Percentiles rank a stretch among this genome's conserved stretches.
Evolutionary conservation across 495 filamentous ascomycete genomes (phyloP).

Genomic region (Friedmanniomyces endolithicus): DNA sequence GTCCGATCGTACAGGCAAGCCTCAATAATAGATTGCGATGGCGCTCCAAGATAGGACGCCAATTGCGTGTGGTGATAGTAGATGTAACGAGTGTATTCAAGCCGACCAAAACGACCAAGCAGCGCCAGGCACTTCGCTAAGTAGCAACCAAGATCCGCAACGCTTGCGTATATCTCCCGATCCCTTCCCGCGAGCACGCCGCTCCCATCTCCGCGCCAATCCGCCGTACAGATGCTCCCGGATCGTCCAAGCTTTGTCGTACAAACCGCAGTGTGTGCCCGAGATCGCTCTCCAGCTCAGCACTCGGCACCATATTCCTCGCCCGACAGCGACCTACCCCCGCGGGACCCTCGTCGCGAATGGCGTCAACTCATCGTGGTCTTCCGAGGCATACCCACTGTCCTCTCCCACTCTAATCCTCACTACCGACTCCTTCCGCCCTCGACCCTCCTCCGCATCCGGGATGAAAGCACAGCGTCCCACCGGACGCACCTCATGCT

Average conservation of each 20-base stretch:
- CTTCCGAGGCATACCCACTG: slow-evolving; percentile 10
- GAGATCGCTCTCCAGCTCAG: neutral
- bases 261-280: neutral
- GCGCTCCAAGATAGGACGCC: too few relatives aligned
- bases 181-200: neutral
- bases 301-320: neutral
- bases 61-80: too few relatives aligned
- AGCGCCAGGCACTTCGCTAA: neutral
- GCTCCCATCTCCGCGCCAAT: neutral
- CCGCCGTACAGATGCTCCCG: neutral
- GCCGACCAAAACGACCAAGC: neutral
- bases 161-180: neutral
- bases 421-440: slow-evolving; percentile 14
- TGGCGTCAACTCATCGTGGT: slow-evolving; percentile 14
- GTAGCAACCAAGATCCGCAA: too few relatives aligned
- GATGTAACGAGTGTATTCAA: neutral
- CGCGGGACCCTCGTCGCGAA: slow-evolving; percentile 6
- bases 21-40: too few relatives aligned
- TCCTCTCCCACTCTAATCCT: slow-evolving; percentile 15
- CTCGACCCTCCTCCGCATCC: neutral
- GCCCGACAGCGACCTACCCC: neutral
- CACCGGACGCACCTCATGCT: slow-evolving; percentile 9
- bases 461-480: slow-evolving; percentile 5
- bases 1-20: too few relatives aligned
- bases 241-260: too few relatives aligned